Conservation (phyloP, 345 rosid species). For the Citrus inodora region DNA sequence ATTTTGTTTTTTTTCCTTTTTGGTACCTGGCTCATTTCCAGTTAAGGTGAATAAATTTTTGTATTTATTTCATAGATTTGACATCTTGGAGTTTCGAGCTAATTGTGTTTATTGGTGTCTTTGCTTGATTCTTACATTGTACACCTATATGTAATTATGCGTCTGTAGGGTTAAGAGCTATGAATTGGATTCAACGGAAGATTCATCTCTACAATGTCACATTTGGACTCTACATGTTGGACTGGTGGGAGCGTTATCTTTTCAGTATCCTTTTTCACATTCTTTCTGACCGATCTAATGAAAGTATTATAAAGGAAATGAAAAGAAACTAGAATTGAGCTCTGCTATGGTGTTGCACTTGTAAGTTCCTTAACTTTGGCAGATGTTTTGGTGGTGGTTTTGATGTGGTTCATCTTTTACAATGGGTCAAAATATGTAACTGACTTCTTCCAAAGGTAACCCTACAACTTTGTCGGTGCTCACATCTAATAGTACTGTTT, state of each 20-base stretch:
- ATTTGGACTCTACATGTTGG: constrained; percentile 96
- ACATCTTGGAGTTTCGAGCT: background rate
- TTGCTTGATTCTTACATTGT: too few species aligned
- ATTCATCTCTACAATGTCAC: constrained; percentile 96
- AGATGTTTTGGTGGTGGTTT: constrained; percentile 66
- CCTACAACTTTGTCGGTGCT: background rate
- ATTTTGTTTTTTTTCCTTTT: too few species aligned
- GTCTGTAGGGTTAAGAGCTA: constrained; percentile 31
- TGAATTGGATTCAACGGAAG: constrained; percentile 78
- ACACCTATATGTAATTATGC: background rate
- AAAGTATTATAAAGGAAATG: background rate
- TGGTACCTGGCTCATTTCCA: background rate
- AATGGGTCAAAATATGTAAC: too few species aligned
- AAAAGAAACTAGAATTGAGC: background rate
- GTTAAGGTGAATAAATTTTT: background rate
- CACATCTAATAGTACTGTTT: constrained; percentile 6
- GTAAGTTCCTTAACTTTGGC: constrained; percentile 41
- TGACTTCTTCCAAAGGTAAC: too few species aligned
- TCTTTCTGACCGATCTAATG: background rate
- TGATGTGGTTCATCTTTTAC: too few species aligned
- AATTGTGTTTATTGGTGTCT: background rate
- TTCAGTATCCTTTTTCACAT: constrained; percentile 76
- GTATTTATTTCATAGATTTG: background rate
- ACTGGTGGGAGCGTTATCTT: constrained; percentile 98
- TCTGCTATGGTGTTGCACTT: background rate